Percentiles rank a stretch among this genome's conserved stretches.
Conservation (phyloP, 2,329 filamentous ascomycete genomes). For the Meredithiella fracta region DNA sequence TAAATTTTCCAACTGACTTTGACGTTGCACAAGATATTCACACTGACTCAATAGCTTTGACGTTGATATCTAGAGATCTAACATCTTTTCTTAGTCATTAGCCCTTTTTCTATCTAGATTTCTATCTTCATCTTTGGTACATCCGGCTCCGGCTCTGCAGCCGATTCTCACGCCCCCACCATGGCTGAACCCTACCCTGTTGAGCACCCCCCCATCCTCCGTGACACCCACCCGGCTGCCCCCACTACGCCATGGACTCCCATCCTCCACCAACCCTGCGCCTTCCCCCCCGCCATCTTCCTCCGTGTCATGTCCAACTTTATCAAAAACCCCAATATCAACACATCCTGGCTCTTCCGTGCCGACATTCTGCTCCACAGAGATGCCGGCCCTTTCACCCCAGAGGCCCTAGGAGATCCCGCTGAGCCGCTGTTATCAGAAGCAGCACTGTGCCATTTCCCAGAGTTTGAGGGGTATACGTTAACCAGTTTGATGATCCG, state of each 20-base stretch:
- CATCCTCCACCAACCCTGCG: constrained; percentile 39
- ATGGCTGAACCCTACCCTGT: constrained; percentile 7
- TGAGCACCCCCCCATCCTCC: neutral
- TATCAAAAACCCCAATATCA: constrained; percentile 64
- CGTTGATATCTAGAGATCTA: too few species aligned
- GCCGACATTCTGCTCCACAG: constrained; percentile 47
- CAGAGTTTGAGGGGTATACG: constrained; percentile 27
- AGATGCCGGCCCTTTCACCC: constrained; percentile 24
- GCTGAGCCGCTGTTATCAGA: neutral
- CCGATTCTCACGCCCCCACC: too few species aligned
- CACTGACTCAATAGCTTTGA: too few species aligned
- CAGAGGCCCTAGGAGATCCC: neutral
- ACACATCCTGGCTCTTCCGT: constrained; percentile 60
- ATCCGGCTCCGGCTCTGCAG: too few species aligned
- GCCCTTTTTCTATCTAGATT: too few species aligned
- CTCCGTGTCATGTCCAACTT: constrained; percentile 54
- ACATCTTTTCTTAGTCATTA: too few species aligned
- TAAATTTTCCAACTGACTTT: too few species aligned
- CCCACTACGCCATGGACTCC: constrained; percentile 30
- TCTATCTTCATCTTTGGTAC: too few species aligned
- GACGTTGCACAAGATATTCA: neutral
- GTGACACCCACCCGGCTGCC: neutral
- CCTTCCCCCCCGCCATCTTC: constrained; percentile 48
- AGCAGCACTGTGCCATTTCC: constrained; percentile 8
- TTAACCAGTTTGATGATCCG: constrained; percentile 38